Evolutionary conservation across 768 basidiomycete genomes (phyloP).

Genomic region (Macrolepiota dolichaula): DNA sequence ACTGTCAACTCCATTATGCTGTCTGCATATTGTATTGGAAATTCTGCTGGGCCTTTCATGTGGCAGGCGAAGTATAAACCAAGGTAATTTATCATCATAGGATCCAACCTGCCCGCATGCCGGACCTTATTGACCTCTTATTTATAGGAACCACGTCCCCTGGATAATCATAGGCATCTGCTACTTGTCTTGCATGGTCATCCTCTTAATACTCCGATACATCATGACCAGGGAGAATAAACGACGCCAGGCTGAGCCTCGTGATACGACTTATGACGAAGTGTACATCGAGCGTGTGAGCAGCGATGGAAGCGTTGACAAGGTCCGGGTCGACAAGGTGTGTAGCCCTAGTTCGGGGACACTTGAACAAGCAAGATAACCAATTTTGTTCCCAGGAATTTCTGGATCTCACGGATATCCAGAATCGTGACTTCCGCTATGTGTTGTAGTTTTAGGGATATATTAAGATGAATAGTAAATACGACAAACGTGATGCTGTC

Average conservation of each 20-base stretch:
- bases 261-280: conserved; percentile 53
- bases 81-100: conserved; percentile 32
- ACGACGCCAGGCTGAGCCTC: conserved; percentile 54
- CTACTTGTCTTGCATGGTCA: conserved; percentile 48
- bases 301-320: conserved; percentile 49
- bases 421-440: conserved; percentile 74
- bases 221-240: conserved; percentile 60
- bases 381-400: conserved; percentile 45
- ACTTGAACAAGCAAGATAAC: background rate
- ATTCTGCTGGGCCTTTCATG: conserved; percentile 74
- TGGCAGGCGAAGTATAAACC: conserved; percentile 70
- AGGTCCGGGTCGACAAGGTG: conserved; percentile 67
- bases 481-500: too few species aligned
- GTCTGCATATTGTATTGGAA: conserved; percentile 62
- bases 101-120: background rate
- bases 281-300: conserved; percentile 53
- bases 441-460: conserved; percentile 38
- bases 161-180: conserved; percentile 76
- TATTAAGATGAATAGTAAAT: too few species aligned
- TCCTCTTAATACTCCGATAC: conserved; percentile 46
- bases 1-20: conserved; percentile 74
- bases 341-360: conserved; percentile 9
- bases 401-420: conserved; percentile 68
- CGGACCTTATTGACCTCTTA: background rate
- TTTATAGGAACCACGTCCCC: conserved; percentile 60